Evolutionary conservation across 306 rosid species (phyloP), one percentile per base, ranked within the genome.

Genomic region (Trichosanthes cucumerina): DNA sequence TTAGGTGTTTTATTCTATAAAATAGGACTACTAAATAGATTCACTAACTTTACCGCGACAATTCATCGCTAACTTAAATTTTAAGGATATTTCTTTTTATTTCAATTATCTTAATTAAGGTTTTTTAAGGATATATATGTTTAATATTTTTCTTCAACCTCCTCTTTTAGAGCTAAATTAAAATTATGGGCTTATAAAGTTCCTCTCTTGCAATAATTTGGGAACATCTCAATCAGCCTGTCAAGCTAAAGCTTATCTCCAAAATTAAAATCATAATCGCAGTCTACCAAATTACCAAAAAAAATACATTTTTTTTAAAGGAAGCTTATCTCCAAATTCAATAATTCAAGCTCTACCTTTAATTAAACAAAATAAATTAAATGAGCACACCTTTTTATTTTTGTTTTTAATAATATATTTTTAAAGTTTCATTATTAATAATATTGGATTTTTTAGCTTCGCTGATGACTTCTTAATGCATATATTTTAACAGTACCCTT

Each of bases 181-280:
- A 59, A 68, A 68, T 41, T 68, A 41, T 38, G 16, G 39, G 4
- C 39, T 68, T 39, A 23, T 46, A 46, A 47, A 71, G 23, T 26
- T 72, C 12, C 74, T 19, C 6, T 8, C 15, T 49, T 49, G 62
- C 78, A 74, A 74, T 74, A 49, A 50, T 74, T 72, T 31, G 44
- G 46, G 23, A 50, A 49, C 78, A 49, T 73, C 44, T 49, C 44
- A 16, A 47, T 49, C 78, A 71, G 41, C 38, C 26, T 47, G 43
- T 72, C 77, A 14, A 72, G 13, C 21, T 73, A 28, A 49, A 49
- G 62, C 78, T 73, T 49, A 73, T 73, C 78, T 73, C 78, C 78
- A 73, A 49, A 69, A 41, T 43, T 41, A 41, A 69, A 73, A 73
- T 73, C 78, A 49, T 49, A 73, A 73, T 73, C 49, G 33, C 33